phyloP scores from a whole-genome alignment of 2,329 filamentous ascomycete species.

The Mollisia scopiformis region DNA sequence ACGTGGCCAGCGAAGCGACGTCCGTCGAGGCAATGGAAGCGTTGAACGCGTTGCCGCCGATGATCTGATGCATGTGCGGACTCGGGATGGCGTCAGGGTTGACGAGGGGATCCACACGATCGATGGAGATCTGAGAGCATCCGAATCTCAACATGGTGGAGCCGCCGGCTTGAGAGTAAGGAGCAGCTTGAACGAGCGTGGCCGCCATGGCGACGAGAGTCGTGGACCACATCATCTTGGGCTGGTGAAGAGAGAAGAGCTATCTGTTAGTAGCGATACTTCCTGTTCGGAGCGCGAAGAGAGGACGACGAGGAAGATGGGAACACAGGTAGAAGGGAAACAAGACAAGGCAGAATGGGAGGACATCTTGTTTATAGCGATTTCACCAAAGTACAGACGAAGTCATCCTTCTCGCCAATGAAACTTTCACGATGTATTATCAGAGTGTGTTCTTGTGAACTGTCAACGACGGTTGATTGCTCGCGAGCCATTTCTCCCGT shows the following conservation, averaged over 20 bases:
- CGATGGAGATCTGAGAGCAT: constrained; percentile 26
- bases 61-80: constrained; percentile 27
- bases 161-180: not conserved
- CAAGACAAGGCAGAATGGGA: not conserved
- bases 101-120: constrained; percentile 27
- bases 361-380: not conserved
- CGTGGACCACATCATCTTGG: constrained; percentile 4
- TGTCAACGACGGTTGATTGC: not conserved
- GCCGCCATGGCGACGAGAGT: constrained; percentile 13
- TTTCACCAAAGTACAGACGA: too few species aligned
- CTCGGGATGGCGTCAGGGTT: constrained; percentile 21
- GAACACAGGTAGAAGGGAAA: not conserved
- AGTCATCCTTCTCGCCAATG: not conserved
- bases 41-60: constrained; percentile 54
- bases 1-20: constrained; percentile 58
- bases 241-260: not conserved
- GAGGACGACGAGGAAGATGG: too few species aligned
- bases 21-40: constrained; percentile 58
- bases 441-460: not conserved
- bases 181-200: not conserved
- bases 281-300: too few species aligned
- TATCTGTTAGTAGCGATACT: too few species aligned
- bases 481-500: not conserved
- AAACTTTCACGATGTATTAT: too few species aligned
- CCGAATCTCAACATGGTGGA: constrained; percentile 23